These are phyloP conservation scores for Marvania coccoides DNA, from an alignment of 139 green algal species.

Conservation along the genomic window DNA sequence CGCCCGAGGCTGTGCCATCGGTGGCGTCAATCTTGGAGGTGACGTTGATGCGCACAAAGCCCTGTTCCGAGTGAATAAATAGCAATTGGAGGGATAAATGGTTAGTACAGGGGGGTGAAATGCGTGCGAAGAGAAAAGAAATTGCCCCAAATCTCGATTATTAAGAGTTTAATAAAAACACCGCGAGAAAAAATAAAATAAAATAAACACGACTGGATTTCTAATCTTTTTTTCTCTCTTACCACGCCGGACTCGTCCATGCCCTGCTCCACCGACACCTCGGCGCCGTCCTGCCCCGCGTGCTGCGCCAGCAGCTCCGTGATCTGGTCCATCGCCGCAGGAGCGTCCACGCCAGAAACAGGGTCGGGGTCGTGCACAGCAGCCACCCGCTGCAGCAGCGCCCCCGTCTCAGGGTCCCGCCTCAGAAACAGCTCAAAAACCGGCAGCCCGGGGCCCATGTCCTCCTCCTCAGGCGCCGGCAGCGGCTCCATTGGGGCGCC, in stretches of 20 bases:
- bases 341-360: neutral
- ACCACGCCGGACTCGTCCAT: conserved; percentile 3
- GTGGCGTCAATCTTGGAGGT: too few relatives aligned
- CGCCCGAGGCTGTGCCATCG: neutral
- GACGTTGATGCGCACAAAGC: too few relatives aligned
- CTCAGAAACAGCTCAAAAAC: conserved; percentile 63
- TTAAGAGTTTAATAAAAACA: too few relatives aligned
- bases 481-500: neutral
- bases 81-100: too few relatives aligned
- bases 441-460: conserved; percentile 33
- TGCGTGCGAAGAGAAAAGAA: too few relatives aligned
- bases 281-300: neutral
- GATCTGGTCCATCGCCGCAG: neutral
- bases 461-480: neutral
- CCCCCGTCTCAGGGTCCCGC: conserved; percentile 7
- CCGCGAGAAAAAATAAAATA: too few relatives aligned
- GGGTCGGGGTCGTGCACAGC: conserved; percentile 21
- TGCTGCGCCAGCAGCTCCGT: neutral
- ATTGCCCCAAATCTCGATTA: too few relatives aligned
- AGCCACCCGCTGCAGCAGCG: conserved; percentile 33
- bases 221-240: too few relatives aligned
- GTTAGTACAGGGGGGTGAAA: too few relatives aligned
- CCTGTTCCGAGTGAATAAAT: too few relatives aligned
- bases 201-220: too few relatives aligned
- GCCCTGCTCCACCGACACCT: conserved; percentile 14